Evolutionary conservation across 495 filamentous ascomycete species (phyloP).

Genomic region (Tetracladium marchalianum): DNA sequence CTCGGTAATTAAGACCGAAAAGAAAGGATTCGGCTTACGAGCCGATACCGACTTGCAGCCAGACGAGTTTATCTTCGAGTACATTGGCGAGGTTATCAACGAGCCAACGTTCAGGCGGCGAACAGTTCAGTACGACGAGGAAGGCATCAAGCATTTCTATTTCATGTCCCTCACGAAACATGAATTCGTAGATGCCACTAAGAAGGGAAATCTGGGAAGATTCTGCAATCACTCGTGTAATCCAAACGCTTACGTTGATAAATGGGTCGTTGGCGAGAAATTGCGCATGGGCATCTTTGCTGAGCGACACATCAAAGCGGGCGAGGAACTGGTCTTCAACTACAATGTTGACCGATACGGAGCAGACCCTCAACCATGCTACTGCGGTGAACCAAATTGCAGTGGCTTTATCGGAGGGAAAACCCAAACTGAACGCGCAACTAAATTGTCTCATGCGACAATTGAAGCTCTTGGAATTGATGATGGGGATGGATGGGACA

Average conservation of each 20-base stretch:
- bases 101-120: conserved; percentile 78
- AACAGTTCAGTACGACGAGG: conserved; percentile 84
- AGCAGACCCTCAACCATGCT: conserved; percentile 91
- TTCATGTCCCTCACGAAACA: conserved; percentile 98
- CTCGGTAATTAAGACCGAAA: conserved; percentile 91
- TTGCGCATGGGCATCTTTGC: conserved; percentile 99
- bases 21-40: conserved; percentile 91
- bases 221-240: conserved; percentile 99
- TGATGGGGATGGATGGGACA: conserved; percentile 86
- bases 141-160: conserved; percentile 98
- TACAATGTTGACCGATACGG: conserved; percentile 99
- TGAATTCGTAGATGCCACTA: conserved; percentile 97
- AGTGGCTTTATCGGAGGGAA: conserved; percentile 94
- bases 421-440: conserved; percentile 92
- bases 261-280: conserved; percentile 98
- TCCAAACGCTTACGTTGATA: conserved; percentile 98
- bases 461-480: conserved; percentile 96
- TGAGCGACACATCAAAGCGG: conserved; percentile 70
- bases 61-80: conserved; percentile 93
- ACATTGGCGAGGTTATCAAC: conserved; percentile 97
- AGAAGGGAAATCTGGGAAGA: conserved; percentile 87
- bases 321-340: conserved; percentile 98
- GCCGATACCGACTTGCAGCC: conserved; percentile 64
- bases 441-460: conserved; percentile 79
- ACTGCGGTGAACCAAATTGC: conserved; percentile 92